A percentile compares a stretch with the other conserved stretches of the same genome.
Evolutionary conservation across 78 protist species (phyloP).

Genomic region (Cavenderia fasciculata): DNA sequence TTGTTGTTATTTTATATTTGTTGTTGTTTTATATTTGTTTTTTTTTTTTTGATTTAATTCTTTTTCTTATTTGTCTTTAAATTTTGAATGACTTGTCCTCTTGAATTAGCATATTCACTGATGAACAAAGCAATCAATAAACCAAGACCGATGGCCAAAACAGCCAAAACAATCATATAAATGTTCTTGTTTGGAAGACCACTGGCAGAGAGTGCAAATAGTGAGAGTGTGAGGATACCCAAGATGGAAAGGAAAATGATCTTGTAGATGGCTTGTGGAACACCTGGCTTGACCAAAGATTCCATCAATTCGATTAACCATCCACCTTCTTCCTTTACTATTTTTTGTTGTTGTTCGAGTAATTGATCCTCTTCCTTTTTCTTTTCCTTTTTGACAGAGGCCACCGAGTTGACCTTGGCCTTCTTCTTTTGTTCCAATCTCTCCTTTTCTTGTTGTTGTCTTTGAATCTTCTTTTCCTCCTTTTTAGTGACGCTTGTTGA

Average conservation of each 20-base stretch:
- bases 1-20: no score
- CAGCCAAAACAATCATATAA: constrained; percentile 1
- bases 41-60: no score
- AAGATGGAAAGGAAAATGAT: constrained; percentile 1
- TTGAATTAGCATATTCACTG: no score
- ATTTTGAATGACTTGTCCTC: no score
- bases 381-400: no score
- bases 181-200: neutral
- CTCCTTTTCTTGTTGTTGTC: neutral
- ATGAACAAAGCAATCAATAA: constrained; percentile 18
- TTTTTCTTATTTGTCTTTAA: no score
- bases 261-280: constrained; percentile 28
- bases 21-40: no score
- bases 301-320: constrained; percentile 11
- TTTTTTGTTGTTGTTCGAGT: no score
- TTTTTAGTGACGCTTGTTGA: no score
- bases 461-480: neutral
- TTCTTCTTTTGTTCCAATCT: neutral
- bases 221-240: constrained; percentile 4
- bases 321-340: no score
- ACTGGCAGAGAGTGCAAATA: constrained; percentile 11
- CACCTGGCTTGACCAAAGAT: constrained; percentile 41
- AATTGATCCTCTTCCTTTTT: neutral
- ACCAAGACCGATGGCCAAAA: constrained; percentile 27
- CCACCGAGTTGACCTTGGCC: neutral